phyloP scores from a whole-genome alignment of 208 protist species.

The Wallacemonas rigidus region DNA sequence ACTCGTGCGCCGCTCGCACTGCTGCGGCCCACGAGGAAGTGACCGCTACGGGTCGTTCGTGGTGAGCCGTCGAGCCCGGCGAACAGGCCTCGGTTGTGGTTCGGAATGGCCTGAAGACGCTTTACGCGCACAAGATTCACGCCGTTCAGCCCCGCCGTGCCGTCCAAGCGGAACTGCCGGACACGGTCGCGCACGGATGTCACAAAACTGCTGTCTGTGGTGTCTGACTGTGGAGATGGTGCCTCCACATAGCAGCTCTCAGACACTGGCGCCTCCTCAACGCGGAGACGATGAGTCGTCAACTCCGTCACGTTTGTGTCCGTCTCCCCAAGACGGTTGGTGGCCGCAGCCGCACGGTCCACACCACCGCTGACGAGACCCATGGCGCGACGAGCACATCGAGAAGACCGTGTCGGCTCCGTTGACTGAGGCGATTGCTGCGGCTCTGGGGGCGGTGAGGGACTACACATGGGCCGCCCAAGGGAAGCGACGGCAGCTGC shows the following conservation, averaged over 20 bases:
- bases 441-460: neutral
- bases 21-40: conserved; percentile 34
- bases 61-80: conserved; percentile 28
- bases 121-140: conserved; percentile 52
- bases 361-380: neutral
- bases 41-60: conserved; percentile 48
- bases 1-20: conserved; percentile 23
- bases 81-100: conserved; percentile 72
- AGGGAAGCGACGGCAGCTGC: conserved; percentile 7
- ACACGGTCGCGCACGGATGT: neutral
- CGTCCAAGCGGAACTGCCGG: neutral
- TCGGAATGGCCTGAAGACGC: conserved; percentile 44
- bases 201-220: neutral
- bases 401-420: neutral
- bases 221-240: neutral
- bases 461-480: neutral
- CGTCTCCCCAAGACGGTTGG: too few species aligned
- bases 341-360: too few species aligned
- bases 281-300: too few species aligned
- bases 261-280: too few species aligned
- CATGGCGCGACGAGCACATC: neutral
- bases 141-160: neutral
- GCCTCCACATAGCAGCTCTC: too few species aligned
- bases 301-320: too few species aligned
- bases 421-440: too few species aligned